phyloP scores from a whole-genome alignment of 352 stramenopile genomes.

The Blastocystis sp. region DNA sequence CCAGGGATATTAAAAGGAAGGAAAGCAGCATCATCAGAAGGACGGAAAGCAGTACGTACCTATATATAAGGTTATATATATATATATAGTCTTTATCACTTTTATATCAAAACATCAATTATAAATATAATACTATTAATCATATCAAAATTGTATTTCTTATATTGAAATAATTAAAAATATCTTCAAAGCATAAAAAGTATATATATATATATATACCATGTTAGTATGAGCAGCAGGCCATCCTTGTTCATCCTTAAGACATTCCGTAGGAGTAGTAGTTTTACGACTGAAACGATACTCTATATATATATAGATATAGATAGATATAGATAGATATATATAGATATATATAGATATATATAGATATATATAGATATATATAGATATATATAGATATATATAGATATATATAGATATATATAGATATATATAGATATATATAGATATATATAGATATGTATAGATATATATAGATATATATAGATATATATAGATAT shows the following conservation, averaged over 20 bases:
- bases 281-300: conserved; percentile 43
- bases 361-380: conserved; percentile 31
- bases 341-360: conserved; percentile 35
- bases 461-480: too few species aligned
- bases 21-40: conserved; percentile 42
- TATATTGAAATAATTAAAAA: not conserved
- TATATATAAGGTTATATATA: not conserved
- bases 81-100: too few species aligned
- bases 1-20: conserved; percentile 43
- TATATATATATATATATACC: not conserved
- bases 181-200: conserved; percentile 1
- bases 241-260: conserved; percentile 40
- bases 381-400: too few species aligned
- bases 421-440: conserved; percentile 36
- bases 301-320: conserved; percentile 19
- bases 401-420: too few species aligned
- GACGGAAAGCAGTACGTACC: conserved; percentile 42
- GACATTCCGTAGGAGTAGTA: conserved; percentile 39
- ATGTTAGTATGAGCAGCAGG: conserved; percentile 39
- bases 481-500: too few species aligned
- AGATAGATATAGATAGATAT: conserved; percentile 29
- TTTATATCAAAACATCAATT: too few species aligned
- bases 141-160: too few species aligned
- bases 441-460: conserved; percentile 34
- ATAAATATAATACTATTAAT: too few species aligned